Percentiles rank a stretch among this genome's conserved stretches.
These are phyloP conservation scores for Myriosclerotinia curreyana DNA, from an alignment of 2,329 filamentous ascomycete species.

Conservation along the genomic window DNA sequence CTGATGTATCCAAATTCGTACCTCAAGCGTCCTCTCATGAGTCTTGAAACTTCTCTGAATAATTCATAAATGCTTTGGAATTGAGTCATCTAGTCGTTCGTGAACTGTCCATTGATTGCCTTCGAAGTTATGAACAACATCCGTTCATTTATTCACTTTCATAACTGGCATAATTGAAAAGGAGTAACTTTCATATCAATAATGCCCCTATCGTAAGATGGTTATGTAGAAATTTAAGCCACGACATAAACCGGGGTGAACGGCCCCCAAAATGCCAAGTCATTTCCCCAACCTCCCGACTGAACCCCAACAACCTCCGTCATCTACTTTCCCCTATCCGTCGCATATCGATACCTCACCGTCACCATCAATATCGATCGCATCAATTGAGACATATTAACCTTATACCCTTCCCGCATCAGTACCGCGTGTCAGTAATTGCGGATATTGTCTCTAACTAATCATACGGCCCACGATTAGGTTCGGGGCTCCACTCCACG, in stretches of 20 bases:
- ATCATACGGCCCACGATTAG: background rate
- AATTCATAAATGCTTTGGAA: conserved; percentile 1
- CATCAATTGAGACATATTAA: conserved; percentile 8
- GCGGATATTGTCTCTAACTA: conserved; percentile 3
- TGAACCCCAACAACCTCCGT: conserved; percentile 1
- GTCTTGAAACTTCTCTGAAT: background rate
- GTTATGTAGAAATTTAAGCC: conserved; percentile 5
- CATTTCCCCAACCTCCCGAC: conserved; percentile 2
- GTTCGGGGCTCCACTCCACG: background rate
- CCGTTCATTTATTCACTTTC: background rate
- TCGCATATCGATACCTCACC: conserved; percentile 16
- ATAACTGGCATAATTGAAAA: conserved; percentile 11
- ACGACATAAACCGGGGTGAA: conserved; percentile 7
- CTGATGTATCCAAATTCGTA: too few species aligned
- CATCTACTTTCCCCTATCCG: conserved; percentile 10
- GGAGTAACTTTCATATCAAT: background rate
- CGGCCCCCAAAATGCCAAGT: conserved; percentile 4
- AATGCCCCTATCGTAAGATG: background rate
- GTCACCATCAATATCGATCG: conserved; percentile 16
- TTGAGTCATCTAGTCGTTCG: background rate
- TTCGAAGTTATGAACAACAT: background rate
- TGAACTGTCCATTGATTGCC: background rate
- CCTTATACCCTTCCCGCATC: conserved; percentile 5
- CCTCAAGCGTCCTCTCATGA: background rate
- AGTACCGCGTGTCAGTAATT: background rate